Evolutionary conservation across 164 flowering plant genomes (phyloP).

Genomic region (Liquidambar formosana): DNA sequence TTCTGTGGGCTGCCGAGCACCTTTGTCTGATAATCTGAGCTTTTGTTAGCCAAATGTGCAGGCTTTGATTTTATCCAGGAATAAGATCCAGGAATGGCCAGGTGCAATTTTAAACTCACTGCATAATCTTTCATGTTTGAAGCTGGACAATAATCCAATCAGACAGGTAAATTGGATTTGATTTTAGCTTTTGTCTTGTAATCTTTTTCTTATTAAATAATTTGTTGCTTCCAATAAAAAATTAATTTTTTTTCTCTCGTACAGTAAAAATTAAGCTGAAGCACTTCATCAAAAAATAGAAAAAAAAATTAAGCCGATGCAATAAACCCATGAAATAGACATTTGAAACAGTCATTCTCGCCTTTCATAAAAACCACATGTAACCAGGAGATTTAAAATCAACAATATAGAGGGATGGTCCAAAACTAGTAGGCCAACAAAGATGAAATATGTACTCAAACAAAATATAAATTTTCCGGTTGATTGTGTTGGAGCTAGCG

Average conservation of each 20-base stretch:
- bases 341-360: slow-evolving; percentile 1
- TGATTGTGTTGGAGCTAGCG: too few species aligned
- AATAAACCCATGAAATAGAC: slow-evolving; percentile 2
- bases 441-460: too few species aligned
- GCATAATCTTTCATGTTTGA: slow-evolving; percentile 66
- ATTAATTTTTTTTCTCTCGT: too few species aligned
- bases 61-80: slow-evolving; percentile 76
- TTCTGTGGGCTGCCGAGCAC: neutral
- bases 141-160: slow-evolving; percentile 81
- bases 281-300: neutral
- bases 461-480: neutral
- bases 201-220: too few species aligned
- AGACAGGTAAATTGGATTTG: slow-evolving; percentile 46
- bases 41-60: slow-evolving; percentile 32
- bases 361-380: too few species aligned
- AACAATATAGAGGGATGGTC: neutral
- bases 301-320: too few species aligned
- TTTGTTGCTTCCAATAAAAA: too few species aligned
- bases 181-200: neutral
- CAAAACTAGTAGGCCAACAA: neutral
- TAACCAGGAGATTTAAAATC: neutral
- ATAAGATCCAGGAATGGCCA: slow-evolving; percentile 91
- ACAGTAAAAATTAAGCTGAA: neutral
- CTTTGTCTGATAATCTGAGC: neutral
- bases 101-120: slow-evolving; percentile 63